Conservation (phyloP, 1,284 basidiomycete species). For the Ceratobasidium sp. region DNA sequence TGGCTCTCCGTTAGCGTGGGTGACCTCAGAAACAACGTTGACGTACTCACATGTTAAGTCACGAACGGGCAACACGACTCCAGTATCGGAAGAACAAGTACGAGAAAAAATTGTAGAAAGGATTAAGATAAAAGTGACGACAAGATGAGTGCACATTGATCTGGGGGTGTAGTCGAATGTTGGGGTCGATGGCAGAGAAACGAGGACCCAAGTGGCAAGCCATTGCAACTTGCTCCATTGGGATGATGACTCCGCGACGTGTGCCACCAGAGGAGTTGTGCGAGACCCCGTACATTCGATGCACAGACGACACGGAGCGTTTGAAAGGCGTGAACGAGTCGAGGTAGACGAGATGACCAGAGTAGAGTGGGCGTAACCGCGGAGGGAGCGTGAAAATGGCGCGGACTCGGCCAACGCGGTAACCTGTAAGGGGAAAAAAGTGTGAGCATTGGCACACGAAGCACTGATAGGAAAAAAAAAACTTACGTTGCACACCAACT, state of each 20-base stretch:
- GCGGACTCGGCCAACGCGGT: background rate
- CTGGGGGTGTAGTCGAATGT: too few species aligned
- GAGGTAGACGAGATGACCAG: constrained; percentile 13
- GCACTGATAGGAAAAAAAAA: too few species aligned
- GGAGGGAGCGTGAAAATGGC: constrained; percentile 3
- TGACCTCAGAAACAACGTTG: too few species aligned
- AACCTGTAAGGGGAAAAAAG: background rate
- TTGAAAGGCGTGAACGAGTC: constrained; percentile 21
- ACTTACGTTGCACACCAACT: background rate
- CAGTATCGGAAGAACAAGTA: too few species aligned
- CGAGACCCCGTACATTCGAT: background rate
- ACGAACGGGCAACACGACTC: too few species aligned
- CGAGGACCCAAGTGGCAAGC: constrained; percentile 14
- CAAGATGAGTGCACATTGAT: too few species aligned
- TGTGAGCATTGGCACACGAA: background rate
- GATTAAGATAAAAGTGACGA: too few species aligned
- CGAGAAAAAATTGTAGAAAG: too few species aligned
- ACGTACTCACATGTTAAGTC: too few species aligned
- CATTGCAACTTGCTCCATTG: background rate
- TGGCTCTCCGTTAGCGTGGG: too few species aligned
- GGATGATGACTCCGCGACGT: background rate
- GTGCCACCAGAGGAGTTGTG: background rate
- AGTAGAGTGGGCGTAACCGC: background rate
- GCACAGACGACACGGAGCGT: background rate
- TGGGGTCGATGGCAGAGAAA: background rate